Conservation (phyloP, 2,329 filamentous ascomycete genomes). For the Alternaria novae-zelandiae region DNA sequence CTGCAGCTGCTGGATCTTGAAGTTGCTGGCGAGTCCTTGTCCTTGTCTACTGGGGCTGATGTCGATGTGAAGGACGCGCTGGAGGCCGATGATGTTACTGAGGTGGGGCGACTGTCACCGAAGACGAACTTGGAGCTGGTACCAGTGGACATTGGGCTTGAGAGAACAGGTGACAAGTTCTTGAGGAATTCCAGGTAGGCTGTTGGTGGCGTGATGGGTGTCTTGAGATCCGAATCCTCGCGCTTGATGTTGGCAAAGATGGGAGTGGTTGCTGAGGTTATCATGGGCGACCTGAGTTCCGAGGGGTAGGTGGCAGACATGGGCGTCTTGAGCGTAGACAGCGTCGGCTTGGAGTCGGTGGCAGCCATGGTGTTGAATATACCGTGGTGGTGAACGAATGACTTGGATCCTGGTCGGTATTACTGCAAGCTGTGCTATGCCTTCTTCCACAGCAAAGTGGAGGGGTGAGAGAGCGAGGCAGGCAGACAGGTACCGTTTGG, state of each 20-base stretch:
- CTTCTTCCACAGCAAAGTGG: constrained; percentile 36
- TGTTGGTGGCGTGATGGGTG: constrained; percentile 86
- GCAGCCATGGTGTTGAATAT: constrained; percentile 44
- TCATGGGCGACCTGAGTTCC: constrained; percentile 69
- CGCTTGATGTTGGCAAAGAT: constrained; percentile 67
- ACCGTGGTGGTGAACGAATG: constrained; percentile 33
- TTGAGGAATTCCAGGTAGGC: constrained; percentile 95
- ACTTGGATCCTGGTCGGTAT: constrained; percentile 30
- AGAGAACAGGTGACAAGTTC: constrained; percentile 73
- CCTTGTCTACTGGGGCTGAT: constrained; percentile 40
- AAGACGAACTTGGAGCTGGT: constrained; percentile 61
- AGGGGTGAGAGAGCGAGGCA: constrained; percentile 35
- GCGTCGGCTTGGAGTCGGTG: constrained; percentile 50
- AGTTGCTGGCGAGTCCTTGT: constrained; percentile 37
- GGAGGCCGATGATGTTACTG: constrained; percentile 47
- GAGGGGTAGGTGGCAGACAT: constrained; percentile 65
- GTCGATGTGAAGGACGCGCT: constrained; percentile 46
- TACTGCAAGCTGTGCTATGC: constrained; percentile 31
- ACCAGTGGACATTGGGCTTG: constrained; percentile 69
- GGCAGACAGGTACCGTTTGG: constrained; percentile 33
- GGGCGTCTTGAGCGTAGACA: constrained; percentile 59
- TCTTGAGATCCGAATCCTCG: constrained; percentile 67
- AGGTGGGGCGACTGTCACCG: constrained; percentile 50
- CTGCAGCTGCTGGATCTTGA: constrained; percentile 50
- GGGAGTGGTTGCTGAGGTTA: constrained; percentile 52